Evolutionary conservation across 192 early-diverging fungal genomes (phyloP).

Genomic region (Umbelopsis sp.): DNA sequence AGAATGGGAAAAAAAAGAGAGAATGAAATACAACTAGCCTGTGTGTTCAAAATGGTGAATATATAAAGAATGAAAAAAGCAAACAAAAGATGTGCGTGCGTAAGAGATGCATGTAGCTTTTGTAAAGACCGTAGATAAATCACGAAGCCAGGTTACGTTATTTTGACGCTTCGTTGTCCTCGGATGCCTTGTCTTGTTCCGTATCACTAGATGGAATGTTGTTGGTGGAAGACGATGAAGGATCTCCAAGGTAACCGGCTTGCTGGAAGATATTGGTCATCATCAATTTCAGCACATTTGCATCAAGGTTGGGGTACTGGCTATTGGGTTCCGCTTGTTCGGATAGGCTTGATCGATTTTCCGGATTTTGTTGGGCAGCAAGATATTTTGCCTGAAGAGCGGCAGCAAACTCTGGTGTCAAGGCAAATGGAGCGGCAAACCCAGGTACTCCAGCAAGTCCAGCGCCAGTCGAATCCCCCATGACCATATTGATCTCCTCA

Average conservation of each 20-base stretch:
- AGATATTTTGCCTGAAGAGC: slow-evolving; percentile 27
- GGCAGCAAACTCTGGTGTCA: slow-evolving; percentile 32
- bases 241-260: neutral
- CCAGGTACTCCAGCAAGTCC: slow-evolving; percentile 8
- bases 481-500: slow-evolving; percentile 70
- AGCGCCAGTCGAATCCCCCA: slow-evolving; percentile 20
- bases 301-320: neutral
- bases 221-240: neutral
- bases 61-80: neutral
- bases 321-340: neutral
- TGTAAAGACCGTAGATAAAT: too few species aligned
- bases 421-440: slow-evolving; percentile 17
- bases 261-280: slow-evolving; percentile 10
- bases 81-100: too few species aligned
- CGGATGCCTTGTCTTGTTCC: neutral
- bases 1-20: neutral
- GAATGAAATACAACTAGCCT: neutral
- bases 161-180: neutral
- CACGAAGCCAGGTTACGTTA: too few species aligned
- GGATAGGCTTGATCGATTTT: neutral
- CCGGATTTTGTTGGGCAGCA: slow-evolving; percentile 15
- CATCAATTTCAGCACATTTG: slow-evolving; percentile 11
- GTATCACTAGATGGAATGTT: neutral
- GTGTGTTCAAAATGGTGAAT: slow-evolving; percentile 2
- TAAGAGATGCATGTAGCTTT: too few species aligned